A percentile compares a stretch with the other conserved stretches of the same genome.
Evolutionary conservation across 768 basidiomycete species (phyloP).

Genomic region (Coprinopsis cinerea): DNA sequence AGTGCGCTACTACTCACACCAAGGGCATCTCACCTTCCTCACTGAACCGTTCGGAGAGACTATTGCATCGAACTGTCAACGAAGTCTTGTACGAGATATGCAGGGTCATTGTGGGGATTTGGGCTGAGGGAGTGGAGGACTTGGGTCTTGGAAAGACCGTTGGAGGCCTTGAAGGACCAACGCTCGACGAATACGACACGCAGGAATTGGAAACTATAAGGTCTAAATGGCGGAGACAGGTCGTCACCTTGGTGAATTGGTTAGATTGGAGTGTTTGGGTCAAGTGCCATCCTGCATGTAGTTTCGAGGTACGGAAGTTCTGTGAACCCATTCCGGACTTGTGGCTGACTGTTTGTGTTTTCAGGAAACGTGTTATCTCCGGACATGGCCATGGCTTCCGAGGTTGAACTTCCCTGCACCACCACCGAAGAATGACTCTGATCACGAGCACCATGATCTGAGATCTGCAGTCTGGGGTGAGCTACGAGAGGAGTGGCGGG

Average conservation of each 20-base stretch:
- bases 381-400: conserved; percentile 36
- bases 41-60: conserved; percentile 25
- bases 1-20: conserved; percentile 24
- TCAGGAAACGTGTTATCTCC: conserved; percentile 38
- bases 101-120: conserved; percentile 30
- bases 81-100: conserved; percentile 41
- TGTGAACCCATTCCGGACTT: background rate
- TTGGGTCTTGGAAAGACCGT: background rate
- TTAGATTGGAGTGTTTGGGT: conserved; percentile 48
- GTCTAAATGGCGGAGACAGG: conserved; percentile 38
- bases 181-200: conserved; percentile 31
- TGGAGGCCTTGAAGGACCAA: background rate
- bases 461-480: background rate
- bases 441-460: background rate
- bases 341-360: background rate
- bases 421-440: background rate
- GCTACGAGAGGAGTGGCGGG: background rate
- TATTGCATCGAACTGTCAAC: conserved; percentile 24
- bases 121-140: conserved; percentile 5
- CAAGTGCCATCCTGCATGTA: conserved; percentile 40
- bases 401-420: conserved; percentile 5
- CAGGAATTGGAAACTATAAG: conserved; percentile 21
- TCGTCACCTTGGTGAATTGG: conserved; percentile 39
- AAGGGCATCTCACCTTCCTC: conserved; percentile 13
- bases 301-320: conserved; percentile 36